Evolutionary conservation across 2,329 filamentous ascomycete genomes (phyloP).

Genomic region (Dothistroma pini): DNA sequence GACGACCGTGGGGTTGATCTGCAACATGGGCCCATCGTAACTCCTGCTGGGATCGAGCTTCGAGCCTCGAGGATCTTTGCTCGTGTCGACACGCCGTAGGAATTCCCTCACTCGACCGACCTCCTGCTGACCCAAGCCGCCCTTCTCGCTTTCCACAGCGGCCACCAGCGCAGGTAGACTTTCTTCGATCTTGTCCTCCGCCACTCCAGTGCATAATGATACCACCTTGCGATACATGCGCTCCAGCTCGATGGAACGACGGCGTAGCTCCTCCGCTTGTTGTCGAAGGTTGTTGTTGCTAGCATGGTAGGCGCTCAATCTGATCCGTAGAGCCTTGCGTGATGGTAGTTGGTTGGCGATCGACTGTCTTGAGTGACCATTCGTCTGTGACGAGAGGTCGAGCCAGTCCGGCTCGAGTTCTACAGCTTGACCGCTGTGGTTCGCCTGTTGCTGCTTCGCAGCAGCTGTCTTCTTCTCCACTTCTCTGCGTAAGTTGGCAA

Average conservation of each 20-base stretch:
- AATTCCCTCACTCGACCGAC: constrained; percentile 75
- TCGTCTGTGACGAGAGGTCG: constrained; percentile 12
- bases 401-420: constrained; percentile 37
- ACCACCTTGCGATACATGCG: constrained; percentile 86
- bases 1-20: constrained; percentile 14
- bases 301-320: constrained; percentile 65
- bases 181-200: constrained; percentile 73
- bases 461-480: constrained; percentile 36
- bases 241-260: constrained; percentile 78
- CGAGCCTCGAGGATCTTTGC: not conserved
- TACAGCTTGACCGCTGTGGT: constrained; percentile 18
- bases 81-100: constrained; percentile 69
- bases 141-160: constrained; percentile 80
- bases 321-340: constrained; percentile 53
- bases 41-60: not conserved
- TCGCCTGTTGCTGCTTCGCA: constrained; percentile 19
- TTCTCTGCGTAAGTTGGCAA: constrained; percentile 76
- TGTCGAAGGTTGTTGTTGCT: constrained; percentile 66
- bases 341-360: constrained; percentile 28
- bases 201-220: constrained; percentile 75
- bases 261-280: constrained; percentile 67
- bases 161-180: constrained; percentile 75
- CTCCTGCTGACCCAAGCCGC: constrained; percentile 45
- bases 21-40: constrained; percentile 4
- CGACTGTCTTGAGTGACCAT: constrained; percentile 19